Evolutionary conservation across 306 rosid species (phyloP).

Genomic region (Dryas alaskensis): DNA sequence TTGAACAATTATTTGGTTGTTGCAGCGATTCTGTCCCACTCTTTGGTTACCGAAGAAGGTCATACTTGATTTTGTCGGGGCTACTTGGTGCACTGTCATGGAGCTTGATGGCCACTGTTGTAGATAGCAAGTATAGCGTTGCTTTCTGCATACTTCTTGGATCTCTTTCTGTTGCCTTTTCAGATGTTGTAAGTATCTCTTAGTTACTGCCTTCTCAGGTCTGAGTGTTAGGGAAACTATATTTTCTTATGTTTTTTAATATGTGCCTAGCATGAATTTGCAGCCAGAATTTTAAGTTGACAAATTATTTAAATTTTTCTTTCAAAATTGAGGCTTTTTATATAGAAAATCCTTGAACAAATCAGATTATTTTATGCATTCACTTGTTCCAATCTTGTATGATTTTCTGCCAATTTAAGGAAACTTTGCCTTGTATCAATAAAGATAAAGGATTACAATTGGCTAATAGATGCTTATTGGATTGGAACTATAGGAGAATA

Average conservation of each 20-base stretch:
- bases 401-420: background rate
- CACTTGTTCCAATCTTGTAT: background rate
- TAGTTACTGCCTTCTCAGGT: conserved; percentile 3
- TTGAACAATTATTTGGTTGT: conserved; percentile 20
- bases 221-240: background rate
- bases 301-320: background rate
- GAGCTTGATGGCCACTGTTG: conserved; percentile 85
- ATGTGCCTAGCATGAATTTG: background rate
- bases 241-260: background rate
- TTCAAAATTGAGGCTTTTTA: background rate
- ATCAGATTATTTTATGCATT: conserved; percentile 1
- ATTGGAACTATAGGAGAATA: too few species aligned
- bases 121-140: conserved; percentile 71
- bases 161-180: conserved; percentile 96
- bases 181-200: conserved; percentile 85
- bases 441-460: background rate
- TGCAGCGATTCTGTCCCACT: conserved; percentile 96
- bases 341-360: background rate
- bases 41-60: conserved; percentile 93
- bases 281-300: background rate
- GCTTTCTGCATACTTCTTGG: conserved; percentile 94
- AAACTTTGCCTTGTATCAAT: background rate
- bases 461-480: background rate
- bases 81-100: conserved; percentile 96
- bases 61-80: conserved; percentile 92